A percentile compares a stretch with the other conserved stretches of the same genome.
phyloP scores from a whole-genome alignment of 2,329 filamentous ascomycete genomes.

The Monilinia aucupariae region DNA sequence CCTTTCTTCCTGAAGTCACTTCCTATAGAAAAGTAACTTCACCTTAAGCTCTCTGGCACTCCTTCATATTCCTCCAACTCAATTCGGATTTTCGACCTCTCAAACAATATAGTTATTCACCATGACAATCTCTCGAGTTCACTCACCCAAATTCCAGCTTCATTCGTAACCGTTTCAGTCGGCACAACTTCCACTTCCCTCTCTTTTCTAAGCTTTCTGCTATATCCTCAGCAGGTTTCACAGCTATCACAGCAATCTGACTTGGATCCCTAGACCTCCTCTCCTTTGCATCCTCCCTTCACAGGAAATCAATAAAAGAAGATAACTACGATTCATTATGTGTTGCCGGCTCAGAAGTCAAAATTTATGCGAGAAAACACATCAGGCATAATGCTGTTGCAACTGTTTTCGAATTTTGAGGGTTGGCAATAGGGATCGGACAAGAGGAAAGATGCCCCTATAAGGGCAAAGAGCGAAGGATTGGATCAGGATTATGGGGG shows the following conservation, averaged over 20 bases:
- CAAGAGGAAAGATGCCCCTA: constrained; percentile 59
- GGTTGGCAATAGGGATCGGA: constrained; percentile 58
- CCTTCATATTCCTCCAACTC: neutral
- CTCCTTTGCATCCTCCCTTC: constrained; percentile 51
- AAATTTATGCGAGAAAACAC: constrained; percentile 49
- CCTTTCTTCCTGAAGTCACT: constrained; percentile 7
- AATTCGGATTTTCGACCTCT: neutral
- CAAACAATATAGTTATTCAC: neutral
- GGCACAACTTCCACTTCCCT: constrained; percentile 44
- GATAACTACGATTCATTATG: constrained; percentile 57
- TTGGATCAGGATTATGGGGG: constrained; percentile 67
- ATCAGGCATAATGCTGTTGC: constrained; percentile 63
- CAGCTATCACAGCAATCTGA: constrained; percentile 51
- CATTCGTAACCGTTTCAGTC: constrained; percentile 53
- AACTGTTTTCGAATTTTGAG: constrained; percentile 73
- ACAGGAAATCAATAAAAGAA: constrained; percentile 45
- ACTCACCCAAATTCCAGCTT: constrained; percentile 40
- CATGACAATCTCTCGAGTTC: constrained; percentile 19
- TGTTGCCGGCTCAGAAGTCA: constrained; percentile 49
- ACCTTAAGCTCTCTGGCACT: neutral
- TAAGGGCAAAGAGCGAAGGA: constrained; percentile 52
- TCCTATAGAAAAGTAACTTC: neutral
- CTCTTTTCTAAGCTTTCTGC: constrained; percentile 56
- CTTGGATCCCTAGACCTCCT: constrained; percentile 69
- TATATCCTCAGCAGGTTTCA: constrained; percentile 60